Conservation (phyloP, 176 grass and related monocot species). For the Eleusine indica region DNA sequence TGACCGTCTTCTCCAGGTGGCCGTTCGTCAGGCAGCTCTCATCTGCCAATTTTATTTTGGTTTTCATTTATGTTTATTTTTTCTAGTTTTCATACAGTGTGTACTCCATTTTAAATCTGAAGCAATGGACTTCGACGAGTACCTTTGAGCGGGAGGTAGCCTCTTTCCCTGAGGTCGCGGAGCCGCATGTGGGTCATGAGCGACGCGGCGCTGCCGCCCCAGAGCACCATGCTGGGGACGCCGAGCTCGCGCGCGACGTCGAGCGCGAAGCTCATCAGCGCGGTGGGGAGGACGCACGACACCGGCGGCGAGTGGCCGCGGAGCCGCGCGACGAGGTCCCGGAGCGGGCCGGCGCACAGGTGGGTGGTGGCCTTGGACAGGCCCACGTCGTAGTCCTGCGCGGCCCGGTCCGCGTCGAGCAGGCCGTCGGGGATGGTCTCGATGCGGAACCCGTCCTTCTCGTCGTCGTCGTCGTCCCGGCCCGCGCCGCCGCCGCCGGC, state of each 20-base stretch:
- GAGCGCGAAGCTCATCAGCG: constrained; percentile 41
- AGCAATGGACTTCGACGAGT: background rate
- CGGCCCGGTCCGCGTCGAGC: background rate
- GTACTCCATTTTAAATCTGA: too few species aligned
- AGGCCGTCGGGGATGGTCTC: constrained; percentile 37
- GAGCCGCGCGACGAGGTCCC: constrained; percentile 13
- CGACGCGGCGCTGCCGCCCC: constrained; percentile 9
- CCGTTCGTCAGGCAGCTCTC: constrained; percentile 5
- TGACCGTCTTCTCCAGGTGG: background rate
- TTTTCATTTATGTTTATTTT: too few species aligned
- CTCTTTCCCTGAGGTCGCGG: constrained; percentile 37
- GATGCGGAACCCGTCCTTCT: constrained; percentile 1
- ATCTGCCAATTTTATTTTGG: background rate
- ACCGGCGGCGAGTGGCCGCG: background rate
- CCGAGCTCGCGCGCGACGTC: constrained; percentile 34
- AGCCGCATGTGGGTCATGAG: constrained; percentile 32
- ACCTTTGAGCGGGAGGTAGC: constrained; percentile 48
- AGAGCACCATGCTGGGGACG: constrained; percentile 32
- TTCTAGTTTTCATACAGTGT: too few species aligned
- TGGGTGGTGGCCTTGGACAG: background rate
- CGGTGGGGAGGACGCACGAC: constrained; percentile 21
- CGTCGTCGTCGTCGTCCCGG: too few species aligned
- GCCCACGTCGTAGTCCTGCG: constrained; percentile 4
- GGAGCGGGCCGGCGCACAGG: background rate
- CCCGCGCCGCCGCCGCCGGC: background rate